phyloP scores from a whole-genome alignment of 306 rosid species.

The Glycyrrhiza uralensis region DNA sequence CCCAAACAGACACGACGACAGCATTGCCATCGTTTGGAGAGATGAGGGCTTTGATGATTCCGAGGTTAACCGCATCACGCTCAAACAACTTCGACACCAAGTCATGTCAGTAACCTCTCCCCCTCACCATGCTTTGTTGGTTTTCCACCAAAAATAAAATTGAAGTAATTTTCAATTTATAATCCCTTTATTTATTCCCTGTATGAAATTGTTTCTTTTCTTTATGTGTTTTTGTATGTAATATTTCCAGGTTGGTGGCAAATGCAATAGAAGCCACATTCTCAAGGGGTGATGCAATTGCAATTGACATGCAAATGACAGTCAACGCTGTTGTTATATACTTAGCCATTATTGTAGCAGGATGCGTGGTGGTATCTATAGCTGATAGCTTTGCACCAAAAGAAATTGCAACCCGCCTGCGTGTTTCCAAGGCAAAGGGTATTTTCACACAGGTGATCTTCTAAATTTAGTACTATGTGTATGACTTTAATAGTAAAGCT shows the following conservation, averaged over 20 bases:
- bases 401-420: constrained; percentile 77
- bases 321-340: constrained; percentile 72
- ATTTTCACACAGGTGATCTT: constrained; percentile 75
- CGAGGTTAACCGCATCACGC: constrained; percentile 45
- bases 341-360: constrained; percentile 71
- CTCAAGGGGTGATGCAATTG: constrained; percentile 84
- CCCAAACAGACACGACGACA: constrained; percentile 52
- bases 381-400: constrained; percentile 86
- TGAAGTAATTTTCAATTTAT: no score
- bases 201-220: background rate
- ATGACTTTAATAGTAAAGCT: background rate
- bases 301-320: constrained; percentile 93
- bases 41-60: constrained; percentile 69
- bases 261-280: constrained; percentile 60
- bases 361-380: constrained; percentile 79
- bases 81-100: constrained; percentile 67
- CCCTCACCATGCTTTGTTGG: background rate
- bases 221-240: constrained; percentile 12
- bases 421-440: constrained; percentile 71
- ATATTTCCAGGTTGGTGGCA: constrained; percentile 71
- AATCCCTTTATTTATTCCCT: background rate
- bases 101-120: constrained; percentile 56
- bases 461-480: background rate
- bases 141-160: no score
- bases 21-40: constrained; percentile 77